Evolutionary conservation across 345 rosid species (phyloP).

Genomic region (Kernera saxatilis): DNA sequence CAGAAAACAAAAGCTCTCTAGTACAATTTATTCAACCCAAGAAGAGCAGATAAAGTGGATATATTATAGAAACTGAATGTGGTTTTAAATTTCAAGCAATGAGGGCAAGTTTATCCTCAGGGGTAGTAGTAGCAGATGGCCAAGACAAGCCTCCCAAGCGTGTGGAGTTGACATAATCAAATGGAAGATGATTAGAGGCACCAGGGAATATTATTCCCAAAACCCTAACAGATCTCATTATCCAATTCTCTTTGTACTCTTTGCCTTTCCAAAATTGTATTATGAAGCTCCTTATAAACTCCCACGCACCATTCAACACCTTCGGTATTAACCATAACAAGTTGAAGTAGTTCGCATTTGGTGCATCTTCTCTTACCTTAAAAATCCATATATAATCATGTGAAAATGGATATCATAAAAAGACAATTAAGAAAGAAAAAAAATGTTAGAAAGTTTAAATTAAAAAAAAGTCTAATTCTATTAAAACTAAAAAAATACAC

Average conservation of each 20-base stretch:
- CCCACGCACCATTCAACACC: constrained; percentile 35
- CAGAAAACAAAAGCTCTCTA: not conserved
- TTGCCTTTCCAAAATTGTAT: constrained; percentile 27
- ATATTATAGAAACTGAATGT: too few relatives aligned
- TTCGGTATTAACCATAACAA: constrained; percentile 22
- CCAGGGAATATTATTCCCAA: constrained; percentile 36
- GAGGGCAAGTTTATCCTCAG: constrained; percentile 20
- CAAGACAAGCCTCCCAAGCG: constrained; percentile 35
- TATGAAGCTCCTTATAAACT: constrained; percentile 40
- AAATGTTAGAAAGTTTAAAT: not conserved
- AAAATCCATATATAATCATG: not conserved
- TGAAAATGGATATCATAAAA: not conserved
- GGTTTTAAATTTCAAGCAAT: constrained; percentile 1
- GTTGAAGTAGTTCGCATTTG: constrained; percentile 32
- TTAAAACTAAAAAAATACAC: too few relatives aligned
- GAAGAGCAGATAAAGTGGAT: not conserved
- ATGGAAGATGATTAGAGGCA: constrained; percentile 32
- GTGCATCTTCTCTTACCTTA: constrained; percentile 38
- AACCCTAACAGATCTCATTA: constrained; percentile 22
- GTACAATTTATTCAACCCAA: not conserved
- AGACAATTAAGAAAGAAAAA: too few relatives aligned
- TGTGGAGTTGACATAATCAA: constrained; percentile 36
- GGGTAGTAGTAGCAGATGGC: not conserved
- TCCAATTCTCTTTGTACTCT: constrained; percentile 39
- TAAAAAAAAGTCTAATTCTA: not conserved